Conservation (phyloP, 176 grass and related monocot species). For the Bothriochloa decipiens region DNA sequence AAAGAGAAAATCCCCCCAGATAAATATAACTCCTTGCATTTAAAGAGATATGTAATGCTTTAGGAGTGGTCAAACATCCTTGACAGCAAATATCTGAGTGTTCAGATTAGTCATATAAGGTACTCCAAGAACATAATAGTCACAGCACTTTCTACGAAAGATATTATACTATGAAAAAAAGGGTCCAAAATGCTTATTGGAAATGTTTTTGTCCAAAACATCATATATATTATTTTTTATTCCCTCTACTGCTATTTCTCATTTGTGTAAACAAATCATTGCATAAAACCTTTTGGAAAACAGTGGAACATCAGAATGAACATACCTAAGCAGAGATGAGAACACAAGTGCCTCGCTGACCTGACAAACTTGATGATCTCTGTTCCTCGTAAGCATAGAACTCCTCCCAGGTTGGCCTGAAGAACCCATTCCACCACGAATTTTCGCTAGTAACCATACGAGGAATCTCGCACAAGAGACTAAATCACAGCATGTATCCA, state of each 20-base stretch:
- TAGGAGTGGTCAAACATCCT: background rate
- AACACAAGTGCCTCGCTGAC: constrained; percentile 87
- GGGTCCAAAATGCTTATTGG: background rate
- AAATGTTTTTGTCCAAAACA: background rate
- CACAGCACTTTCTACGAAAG: background rate
- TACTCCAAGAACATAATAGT: background rate
- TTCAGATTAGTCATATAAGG: background rate
- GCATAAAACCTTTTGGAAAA: constrained; percentile 18
- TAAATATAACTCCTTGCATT: background rate
- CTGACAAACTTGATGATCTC: constrained; percentile 91
- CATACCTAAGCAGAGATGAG: constrained; percentile 89
- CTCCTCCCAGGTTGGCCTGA: constrained; percentile 60
- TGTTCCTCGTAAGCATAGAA: constrained; percentile 62
- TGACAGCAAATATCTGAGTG: background rate
- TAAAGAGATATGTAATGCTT: background rate
- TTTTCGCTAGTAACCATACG: constrained; percentile 81
- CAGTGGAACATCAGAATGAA: constrained; percentile 26
- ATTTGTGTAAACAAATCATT: constrained; percentile 33
- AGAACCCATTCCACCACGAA: constrained; percentile 58
- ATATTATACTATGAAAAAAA: background rate
- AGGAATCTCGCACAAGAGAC: constrained; percentile 76
- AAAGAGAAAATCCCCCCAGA: background rate
- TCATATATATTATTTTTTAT: background rate
- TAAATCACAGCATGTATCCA: constrained; percentile 92
- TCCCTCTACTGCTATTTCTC: background rate